Conservation (phyloP, 768 basidiomycete genomes). For the Agrocybe pediades region DNA sequence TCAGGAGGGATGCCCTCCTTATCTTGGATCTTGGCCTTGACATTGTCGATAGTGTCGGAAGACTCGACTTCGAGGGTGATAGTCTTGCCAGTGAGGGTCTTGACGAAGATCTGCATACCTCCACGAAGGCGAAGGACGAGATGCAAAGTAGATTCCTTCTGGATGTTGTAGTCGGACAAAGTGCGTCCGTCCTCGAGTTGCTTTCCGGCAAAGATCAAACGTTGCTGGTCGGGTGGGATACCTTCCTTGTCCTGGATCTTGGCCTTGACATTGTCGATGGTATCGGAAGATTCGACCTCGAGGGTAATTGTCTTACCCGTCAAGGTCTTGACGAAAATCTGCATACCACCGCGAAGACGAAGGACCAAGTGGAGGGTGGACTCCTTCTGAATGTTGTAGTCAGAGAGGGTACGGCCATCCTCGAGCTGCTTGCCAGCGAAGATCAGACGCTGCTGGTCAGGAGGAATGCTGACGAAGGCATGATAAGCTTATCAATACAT, state of each 20-base stretch:
- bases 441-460: conserved; percentile 18
- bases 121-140: conserved; percentile 22
- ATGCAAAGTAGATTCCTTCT: conserved; percentile 22
- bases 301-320: conserved; percentile 54
- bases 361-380: conserved; percentile 18
- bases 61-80: conserved; percentile 26
- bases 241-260: conserved; percentile 47
- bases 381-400: conserved; percentile 21
- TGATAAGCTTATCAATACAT: conserved; percentile 13
- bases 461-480: conserved; percentile 11
- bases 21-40: conserved; percentile 26
- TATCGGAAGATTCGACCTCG: conserved; percentile 24
- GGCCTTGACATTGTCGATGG: conserved; percentile 23
- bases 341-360: conserved; percentile 18
- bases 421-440: conserved; percentile 22
- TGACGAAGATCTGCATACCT: conserved; percentile 26
- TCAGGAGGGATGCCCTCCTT: conserved; percentile 26
- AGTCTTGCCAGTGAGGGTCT: conserved; percentile 27
- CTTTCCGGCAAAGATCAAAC: conserved; percentile 23
- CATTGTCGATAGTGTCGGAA: conserved; percentile 25
- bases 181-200: conserved; percentile 22
- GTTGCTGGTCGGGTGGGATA: conserved; percentile 22
- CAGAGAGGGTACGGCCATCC: conserved; percentile 19
- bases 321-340: conserved; percentile 65
- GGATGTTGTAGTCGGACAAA: conserved; percentile 22